Conservation (phyloP, 2,329 filamentous ascomycete species). For the Trichoderma koningiopsis region DNA sequence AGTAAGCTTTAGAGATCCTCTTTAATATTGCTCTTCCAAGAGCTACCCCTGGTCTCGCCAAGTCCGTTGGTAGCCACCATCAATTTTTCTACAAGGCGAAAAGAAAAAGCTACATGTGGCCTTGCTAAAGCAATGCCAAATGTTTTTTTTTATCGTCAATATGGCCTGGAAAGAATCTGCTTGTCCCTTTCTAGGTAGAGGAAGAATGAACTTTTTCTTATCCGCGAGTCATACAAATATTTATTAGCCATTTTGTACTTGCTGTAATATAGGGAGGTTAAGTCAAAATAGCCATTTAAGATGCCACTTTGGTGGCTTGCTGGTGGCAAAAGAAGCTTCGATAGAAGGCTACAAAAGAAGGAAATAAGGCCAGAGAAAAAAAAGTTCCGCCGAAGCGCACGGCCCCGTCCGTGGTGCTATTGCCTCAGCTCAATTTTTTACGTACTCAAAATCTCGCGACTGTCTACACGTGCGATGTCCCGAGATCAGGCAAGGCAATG, state of each 20-base stretch:
- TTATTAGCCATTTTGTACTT: not conserved
- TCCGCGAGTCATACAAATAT: not conserved
- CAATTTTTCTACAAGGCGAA: not conserved
- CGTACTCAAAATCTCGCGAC: not conserved
- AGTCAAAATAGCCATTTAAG: not conserved
- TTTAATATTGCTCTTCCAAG: not conserved
- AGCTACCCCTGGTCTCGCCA: not conserved
- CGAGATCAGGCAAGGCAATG: not conserved
- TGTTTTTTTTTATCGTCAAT: not conserved
- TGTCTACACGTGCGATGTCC: conserved; percentile 4
- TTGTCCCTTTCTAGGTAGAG: not conserved
- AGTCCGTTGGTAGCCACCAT: conserved; percentile 4
- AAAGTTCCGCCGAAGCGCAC: not conserved
- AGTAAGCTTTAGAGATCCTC: not conserved
- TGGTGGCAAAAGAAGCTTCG: not conserved
- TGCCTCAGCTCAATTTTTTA: conserved; percentile 1
- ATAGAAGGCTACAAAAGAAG: not conserved
- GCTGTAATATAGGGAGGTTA: too few species aligned
- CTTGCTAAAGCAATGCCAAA: not conserved
- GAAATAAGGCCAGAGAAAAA: not conserved
- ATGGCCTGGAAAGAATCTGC: not conserved
- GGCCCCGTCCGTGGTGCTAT: not conserved
- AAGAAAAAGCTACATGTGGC: not conserved
- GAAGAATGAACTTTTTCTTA: not conserved
- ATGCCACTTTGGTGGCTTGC: not conserved